These are phyloP conservation scores for Neoarthrinium moseri DNA, from an alignment of 2,329 filamentous ascomycete species.

Conservation along the genomic window DNA sequence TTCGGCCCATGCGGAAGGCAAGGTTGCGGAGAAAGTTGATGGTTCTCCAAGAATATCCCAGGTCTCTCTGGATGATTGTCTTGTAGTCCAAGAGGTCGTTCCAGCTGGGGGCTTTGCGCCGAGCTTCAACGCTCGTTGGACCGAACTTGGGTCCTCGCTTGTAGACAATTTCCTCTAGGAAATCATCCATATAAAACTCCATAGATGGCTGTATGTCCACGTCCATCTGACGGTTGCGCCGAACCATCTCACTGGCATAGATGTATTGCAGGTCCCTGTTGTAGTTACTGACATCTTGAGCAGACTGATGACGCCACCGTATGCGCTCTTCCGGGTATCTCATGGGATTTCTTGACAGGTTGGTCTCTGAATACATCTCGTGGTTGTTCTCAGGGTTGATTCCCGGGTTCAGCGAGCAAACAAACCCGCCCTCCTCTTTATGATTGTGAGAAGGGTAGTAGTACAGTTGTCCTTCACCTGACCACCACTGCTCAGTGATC, in stretches of 20 bases:
- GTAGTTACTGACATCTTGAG: neutral
- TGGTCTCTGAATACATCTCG: neutral
- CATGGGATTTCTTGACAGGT: slow-evolving; percentile 19
- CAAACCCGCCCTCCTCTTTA: neutral
- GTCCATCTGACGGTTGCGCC: neutral
- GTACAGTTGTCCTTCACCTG: slow-evolving; percentile 1
- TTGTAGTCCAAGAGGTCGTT: slow-evolving; percentile 24
- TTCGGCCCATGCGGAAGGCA: slow-evolving; percentile 38
- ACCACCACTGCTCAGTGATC: neutral
- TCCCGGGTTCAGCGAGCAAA: neutral
- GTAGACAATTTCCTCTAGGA: neutral
- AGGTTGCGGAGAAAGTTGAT: slow-evolving; percentile 31
- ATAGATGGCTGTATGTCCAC: neutral
- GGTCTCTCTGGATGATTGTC: slow-evolving; percentile 13
- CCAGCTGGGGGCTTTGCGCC: slow-evolving; percentile 19
- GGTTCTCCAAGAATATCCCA: slow-evolving; percentile 22
- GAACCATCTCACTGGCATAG: slow-evolving; percentile 6
- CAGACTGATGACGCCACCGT: slow-evolving; percentile 22
- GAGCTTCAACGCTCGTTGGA: neutral
- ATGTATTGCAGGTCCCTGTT: slow-evolving; percentile 5
- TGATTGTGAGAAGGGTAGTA: neutral
- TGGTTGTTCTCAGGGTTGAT: neutral
- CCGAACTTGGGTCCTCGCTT: neutral
- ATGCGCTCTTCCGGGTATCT: slow-evolving; percentile 28
- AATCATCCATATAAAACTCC: neutral